These are phyloP conservation scores for Ascoidea asiatica DNA, from an alignment of 805 yeast genomes.

Conservation along the genomic window DNA sequence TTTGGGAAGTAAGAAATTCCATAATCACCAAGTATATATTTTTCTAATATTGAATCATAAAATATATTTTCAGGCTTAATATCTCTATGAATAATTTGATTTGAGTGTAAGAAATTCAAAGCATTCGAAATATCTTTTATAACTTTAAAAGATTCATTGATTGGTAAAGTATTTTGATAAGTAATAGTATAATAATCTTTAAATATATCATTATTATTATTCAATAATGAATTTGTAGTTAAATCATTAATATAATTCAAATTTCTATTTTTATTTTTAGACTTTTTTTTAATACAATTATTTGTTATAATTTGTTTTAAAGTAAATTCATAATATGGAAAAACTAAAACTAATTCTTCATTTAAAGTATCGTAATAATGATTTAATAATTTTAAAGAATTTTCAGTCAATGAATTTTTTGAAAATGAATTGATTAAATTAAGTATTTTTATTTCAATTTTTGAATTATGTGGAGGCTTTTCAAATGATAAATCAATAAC, in stretches of 20 bases:
- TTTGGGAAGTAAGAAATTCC: slow-evolving; percentile 38
- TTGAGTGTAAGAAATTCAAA: slow-evolving; percentile 37
- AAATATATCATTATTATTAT: slow-evolving; percentile 1
- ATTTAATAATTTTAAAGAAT: slow-evolving; percentile 5
- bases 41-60: slow-evolving; percentile 17
- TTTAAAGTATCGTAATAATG: slow-evolving; percentile 9
- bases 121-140: slow-evolving; percentile 26
- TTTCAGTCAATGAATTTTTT: slow-evolving; percentile 3
- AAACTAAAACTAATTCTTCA: slow-evolving; percentile 23
- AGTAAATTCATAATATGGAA: slow-evolving; percentile 23
- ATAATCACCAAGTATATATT: slow-evolving; percentile 40
- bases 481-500: slow-evolving; percentile 31
- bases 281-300: slow-evolving; percentile 4
- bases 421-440: slow-evolving; percentile 7
- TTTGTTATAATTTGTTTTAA: slow-evolving; percentile 19
- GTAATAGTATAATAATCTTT: slow-evolving; percentile 1
- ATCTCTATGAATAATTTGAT: slow-evolving; percentile 65
- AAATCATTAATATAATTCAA: slow-evolving; percentile 2
- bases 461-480: slow-evolving; percentile 33
- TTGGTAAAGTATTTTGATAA: slow-evolving; percentile 4
- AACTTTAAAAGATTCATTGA: slow-evolving; percentile 14
- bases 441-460: slow-evolving; percentile 27
- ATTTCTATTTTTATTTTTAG: neutral
- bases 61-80: slow-evolving; percentile 55
- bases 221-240: slow-evolving; percentile 5